A percentile compares a stretch with the other conserved stretches of the same genome.
phyloP scores from a whole-genome alignment of 148 eudicot genomes.

The Rhododendron williamsianum region DNA sequence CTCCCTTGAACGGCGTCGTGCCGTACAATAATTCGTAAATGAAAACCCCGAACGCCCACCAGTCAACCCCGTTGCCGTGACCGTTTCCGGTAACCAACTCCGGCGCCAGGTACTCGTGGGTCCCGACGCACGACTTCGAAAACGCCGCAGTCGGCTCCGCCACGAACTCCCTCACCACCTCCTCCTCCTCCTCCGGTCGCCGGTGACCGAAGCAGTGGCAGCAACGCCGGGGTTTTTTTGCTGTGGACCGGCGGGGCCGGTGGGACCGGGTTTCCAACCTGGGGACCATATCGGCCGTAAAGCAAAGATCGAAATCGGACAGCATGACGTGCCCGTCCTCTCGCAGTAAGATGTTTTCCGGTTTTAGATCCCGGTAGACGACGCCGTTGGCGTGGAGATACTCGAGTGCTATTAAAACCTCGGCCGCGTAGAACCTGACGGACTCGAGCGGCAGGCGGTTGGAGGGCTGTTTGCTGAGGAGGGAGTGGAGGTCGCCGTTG shows the following conservation, averaged over 20 bases:
- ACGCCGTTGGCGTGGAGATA: conserved; percentile 61
- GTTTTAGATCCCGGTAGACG: conserved; percentile 71
- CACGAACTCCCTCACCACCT: conserved; percentile 37
- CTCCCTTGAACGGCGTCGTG: conserved; percentile 73
- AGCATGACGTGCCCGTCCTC: conserved; percentile 76
- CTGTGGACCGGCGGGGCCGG: not conserved
- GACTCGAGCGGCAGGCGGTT: conserved; percentile 42
- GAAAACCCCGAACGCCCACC: conserved; percentile 89
- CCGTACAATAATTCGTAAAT: conserved; percentile 59
- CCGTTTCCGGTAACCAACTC: conserved; percentile 63
- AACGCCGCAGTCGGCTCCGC: conserved; percentile 68
- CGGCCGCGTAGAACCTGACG: conserved; percentile 62
- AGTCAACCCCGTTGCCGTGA: conserved; percentile 83
- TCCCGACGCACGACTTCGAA: conserved; percentile 74
- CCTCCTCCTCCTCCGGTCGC: conserved; percentile 8
- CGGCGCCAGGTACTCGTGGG: conserved; percentile 86
- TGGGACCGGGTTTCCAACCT: conserved; percentile 23
- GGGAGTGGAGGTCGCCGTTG: conserved; percentile 67
- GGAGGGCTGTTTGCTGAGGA: conserved; percentile 48
- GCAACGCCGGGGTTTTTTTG: not conserved
- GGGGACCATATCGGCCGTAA: conserved; percentile 42
- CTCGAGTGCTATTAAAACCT: conserved; percentile 63
- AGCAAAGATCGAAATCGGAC: conserved; percentile 74
- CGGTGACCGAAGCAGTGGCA: conserved; percentile 7
- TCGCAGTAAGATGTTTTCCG: conserved; percentile 53